Conservation (phyloP, 768 basidiomycete species). For the Pisolithus orientalis region DNA sequence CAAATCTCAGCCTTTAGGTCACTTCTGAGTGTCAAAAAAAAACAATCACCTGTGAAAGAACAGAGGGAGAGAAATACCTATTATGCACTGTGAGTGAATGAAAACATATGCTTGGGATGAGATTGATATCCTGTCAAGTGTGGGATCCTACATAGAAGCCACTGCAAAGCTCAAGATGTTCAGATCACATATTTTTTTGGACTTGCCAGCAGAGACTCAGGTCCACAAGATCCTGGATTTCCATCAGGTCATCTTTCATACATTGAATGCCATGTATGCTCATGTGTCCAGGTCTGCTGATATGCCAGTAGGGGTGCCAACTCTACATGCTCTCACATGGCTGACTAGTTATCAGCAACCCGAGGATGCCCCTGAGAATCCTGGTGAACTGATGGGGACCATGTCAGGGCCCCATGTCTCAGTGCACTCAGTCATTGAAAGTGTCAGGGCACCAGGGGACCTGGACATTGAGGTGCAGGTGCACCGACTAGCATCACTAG, state of each 20-base stretch:
- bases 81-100: slow-evolving; percentile 9
- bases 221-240: slow-evolving; percentile 13
- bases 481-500: not conserved
- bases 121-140: slow-evolving; percentile 6
- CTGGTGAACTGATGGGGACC: too few relatives aligned
- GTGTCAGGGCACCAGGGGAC: not conserved
- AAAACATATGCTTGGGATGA: not conserved
- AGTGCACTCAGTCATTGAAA: too few relatives aligned
- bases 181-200: slow-evolving; percentile 1
- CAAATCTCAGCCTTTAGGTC: slow-evolving; percentile 10
- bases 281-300: slow-evolving; percentile 3
- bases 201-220: slow-evolving; percentile 2
- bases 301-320: slow-evolving; percentile 6
- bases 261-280: slow-evolving; percentile 15
- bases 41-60: slow-evolving; percentile 1
- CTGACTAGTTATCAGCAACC: not conserved
- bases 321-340: not conserved
- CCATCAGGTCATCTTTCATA: slow-evolving; percentile 23
- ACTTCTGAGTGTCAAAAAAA: not conserved
- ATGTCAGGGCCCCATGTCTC: too few relatives aligned
- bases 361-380: not conserved
- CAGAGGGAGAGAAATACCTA: slow-evolving; percentile 6
- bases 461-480: not conserved
- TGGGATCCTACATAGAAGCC: slow-evolving; percentile 14
- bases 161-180: not conserved